Conservation (phyloP, 169 alveolate genomes). For the Plasmodium coatneyi region DNA sequence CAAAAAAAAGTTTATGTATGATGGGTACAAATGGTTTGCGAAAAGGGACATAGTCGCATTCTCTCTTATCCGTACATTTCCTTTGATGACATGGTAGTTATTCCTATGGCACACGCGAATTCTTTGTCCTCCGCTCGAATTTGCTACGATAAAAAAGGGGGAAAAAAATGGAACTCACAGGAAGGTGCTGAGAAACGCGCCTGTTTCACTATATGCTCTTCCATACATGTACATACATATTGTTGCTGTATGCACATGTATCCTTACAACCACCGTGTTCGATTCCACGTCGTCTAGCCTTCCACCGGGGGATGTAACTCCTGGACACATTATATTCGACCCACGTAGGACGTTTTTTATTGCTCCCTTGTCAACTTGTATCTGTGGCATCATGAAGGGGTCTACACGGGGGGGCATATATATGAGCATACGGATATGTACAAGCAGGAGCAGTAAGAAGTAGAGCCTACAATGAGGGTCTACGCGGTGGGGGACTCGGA, state of each 20-base stretch:
- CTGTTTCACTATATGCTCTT: not conserved
- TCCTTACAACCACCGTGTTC: conserved; percentile 85
- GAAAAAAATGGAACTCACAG: not conserved
- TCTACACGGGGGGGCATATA: conserved; percentile 78
- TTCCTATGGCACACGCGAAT: conserved; percentile 96
- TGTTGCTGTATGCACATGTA: conserved; percentile 10
- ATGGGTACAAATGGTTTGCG: not conserved
- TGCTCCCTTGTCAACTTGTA: conserved; percentile 98
- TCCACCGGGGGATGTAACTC: conserved; percentile 97
- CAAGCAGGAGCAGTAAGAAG: not conserved
- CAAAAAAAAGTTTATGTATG: not conserved
- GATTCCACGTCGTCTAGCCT: conserved; percentile 92
- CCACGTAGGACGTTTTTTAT: conserved; percentile 96
- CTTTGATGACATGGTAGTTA: conserved; percentile 93
- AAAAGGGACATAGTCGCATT: not conserved
- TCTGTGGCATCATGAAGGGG: conserved; percentile 96
- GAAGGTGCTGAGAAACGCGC: not conserved
- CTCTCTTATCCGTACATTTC: conserved; percentile 87
- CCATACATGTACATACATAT: not conserved
- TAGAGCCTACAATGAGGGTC: not conserved
- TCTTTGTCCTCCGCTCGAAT: conserved; percentile 94
- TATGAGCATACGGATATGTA: conserved; percentile 38
- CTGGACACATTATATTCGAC: conserved; percentile 97
- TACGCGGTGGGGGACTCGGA: not conserved
- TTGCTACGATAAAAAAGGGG: conserved; percentile 78